phyloP scores from a whole-genome alignment of 768 basidiomycete genomes.

The Lactarius hengduanensis region DNA sequence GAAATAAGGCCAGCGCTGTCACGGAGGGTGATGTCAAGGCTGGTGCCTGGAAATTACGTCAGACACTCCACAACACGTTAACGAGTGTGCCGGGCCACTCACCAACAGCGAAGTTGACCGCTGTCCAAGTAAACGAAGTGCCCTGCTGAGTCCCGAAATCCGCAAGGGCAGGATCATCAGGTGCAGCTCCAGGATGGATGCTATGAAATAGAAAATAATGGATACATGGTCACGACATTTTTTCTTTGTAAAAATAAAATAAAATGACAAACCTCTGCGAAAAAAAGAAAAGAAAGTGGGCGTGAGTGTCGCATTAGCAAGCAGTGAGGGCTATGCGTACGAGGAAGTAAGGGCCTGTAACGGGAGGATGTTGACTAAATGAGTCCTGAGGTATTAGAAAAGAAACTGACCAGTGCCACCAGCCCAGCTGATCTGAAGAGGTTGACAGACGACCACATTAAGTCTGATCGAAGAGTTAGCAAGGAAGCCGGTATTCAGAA shows the following conservation, averaged over 20 bases:
- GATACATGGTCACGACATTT: neutral
- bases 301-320: neutral
- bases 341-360: slow-evolving; percentile 59
- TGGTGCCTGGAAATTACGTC: slow-evolving; percentile 40
- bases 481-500: slow-evolving; percentile 12
- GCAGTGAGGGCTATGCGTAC: slow-evolving; percentile 42
- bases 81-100: slow-evolving; percentile 24
- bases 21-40: slow-evolving; percentile 56
- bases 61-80: neutral
- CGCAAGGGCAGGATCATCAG: slow-evolving; percentile 45
- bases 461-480: slow-evolving; percentile 36
- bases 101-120: slow-evolving; percentile 50
- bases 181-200: slow-evolving; percentile 51
- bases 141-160: slow-evolving; percentile 43
- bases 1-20: slow-evolving; percentile 54
- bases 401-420: slow-evolving; percentile 46
- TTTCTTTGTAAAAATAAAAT: neutral
- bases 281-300: neutral
- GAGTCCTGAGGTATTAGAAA: neutral
- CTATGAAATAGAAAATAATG: slow-evolving; percentile 36
- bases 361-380: slow-evolving; percentile 19
- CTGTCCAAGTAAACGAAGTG: slow-evolving; percentile 51
- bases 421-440: slow-evolving; percentile 52
- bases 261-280: slow-evolving; percentile 41
- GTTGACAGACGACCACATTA: slow-evolving; percentile 55